A percentile compares a stretch with the other conserved stretches of the same genome.
Conservation (phyloP, 805 yeast species). For the Teunomyces barrocoloradensis region DNA sequence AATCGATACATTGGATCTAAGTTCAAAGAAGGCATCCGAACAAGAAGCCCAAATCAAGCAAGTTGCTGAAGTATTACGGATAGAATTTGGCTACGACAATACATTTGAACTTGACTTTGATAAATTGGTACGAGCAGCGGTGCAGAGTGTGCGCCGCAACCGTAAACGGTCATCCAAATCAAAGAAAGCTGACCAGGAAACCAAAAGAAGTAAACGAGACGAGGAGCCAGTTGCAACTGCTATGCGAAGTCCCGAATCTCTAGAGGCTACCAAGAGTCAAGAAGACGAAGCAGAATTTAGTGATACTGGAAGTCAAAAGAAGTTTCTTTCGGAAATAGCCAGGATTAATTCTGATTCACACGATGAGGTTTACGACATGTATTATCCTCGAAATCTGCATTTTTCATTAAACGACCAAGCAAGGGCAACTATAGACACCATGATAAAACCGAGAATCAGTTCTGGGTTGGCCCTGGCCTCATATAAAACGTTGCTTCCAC, state of each 20-base stretch:
- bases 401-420: conserved; percentile 39
- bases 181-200: conserved; percentile 12
- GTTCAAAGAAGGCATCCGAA: conserved; percentile 80
- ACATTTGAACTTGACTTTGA: conserved; percentile 72
- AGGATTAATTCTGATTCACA: conserved; percentile 31
- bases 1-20: conserved; percentile 69
- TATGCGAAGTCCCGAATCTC: not conserved
- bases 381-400: conserved; percentile 28
- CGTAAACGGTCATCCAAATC: conserved; percentile 59
- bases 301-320: not conserved
- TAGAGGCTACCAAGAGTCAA: conserved; percentile 1
- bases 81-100: conserved; percentile 71
- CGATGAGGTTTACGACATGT: conserved; percentile 33
- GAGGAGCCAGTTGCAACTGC: not conserved
- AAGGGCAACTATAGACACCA: conserved; percentile 45
- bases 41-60: conserved; percentile 79
- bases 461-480: conserved; percentile 4
- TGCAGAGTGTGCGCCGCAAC: conserved; percentile 89
- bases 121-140: conserved; percentile 86
- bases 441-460: conserved; percentile 40
- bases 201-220: conserved; percentile 2
- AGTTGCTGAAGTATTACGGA: conserved; percentile 73
- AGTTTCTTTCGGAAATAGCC: conserved; percentile 37
- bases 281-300: conserved; percentile 4
- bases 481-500: not conserved